Conservation (phyloP, 2,329 filamentous ascomycete species). For the Ilyonectria destructans region DNA sequence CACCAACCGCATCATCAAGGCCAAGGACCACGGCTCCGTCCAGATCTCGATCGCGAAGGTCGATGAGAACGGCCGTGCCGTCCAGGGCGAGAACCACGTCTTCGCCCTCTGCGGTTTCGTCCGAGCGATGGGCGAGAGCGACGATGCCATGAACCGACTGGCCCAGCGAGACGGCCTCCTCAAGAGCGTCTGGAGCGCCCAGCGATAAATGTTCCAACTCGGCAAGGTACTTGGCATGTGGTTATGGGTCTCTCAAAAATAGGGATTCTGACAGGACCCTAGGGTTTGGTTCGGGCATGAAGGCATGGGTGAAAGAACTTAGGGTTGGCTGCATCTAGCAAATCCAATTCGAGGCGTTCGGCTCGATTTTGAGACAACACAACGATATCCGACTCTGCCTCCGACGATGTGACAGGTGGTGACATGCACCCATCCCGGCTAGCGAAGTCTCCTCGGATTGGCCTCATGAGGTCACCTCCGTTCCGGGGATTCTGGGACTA, state of each 20-base stretch:
- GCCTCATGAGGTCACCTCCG: conserved; percentile 53
- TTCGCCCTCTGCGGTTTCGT: conserved; percentile 99
- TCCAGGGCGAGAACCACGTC: conserved; percentile 96
- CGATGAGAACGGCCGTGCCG: conserved; percentile 96
- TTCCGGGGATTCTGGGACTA: conserved; percentile 71
- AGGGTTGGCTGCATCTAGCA: conserved; percentile 63
- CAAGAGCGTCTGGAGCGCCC: conserved; percentile 95
- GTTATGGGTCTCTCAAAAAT: conserved; percentile 45
- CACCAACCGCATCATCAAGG: conserved; percentile 99
- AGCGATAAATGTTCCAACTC: conserved; percentile 66
- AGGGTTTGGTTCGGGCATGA: conserved; percentile 57
- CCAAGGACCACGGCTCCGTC: conserved; percentile 99
- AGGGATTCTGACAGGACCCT: conserved; percentile 47
- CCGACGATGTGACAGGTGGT: conserved; percentile 51
- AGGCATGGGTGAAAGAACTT: conserved; percentile 58
- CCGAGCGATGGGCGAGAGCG: conserved; percentile 96
- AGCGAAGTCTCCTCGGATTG: conserved; percentile 70
- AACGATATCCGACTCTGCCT: conserved; percentile 49
- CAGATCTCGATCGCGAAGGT: conserved; percentile 98
- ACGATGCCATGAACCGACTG: conserved; percentile 96
- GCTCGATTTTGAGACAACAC: conserved; percentile 62
- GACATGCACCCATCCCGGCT: conserved; percentile 61
- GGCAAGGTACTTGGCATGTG: conserved; percentile 45
- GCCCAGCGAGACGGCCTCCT: conserved; percentile 96
- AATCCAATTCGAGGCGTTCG: conserved; percentile 65